phyloP scores from a whole-genome alignment of 2,329 filamentous ascomycete species.

The Fonsecaea erecta region DNA sequence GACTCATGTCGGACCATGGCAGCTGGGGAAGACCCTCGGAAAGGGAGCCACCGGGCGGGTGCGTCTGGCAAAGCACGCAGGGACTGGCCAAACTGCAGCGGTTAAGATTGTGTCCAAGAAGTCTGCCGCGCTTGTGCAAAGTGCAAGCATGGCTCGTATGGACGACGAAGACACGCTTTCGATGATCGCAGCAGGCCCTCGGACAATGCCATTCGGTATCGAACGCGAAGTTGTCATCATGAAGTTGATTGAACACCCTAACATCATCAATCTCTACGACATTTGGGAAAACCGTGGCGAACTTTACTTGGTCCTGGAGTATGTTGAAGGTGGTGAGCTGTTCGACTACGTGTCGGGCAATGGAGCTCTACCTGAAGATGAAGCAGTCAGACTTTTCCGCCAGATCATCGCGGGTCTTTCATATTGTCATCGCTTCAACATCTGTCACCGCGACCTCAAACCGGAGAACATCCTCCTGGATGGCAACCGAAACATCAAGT shows the following conservation, averaged over 20 bases:
- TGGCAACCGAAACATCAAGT: constrained; percentile 75
- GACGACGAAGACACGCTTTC: constrained; percentile 69
- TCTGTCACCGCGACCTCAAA: constrained; percentile 95
- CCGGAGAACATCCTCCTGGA: constrained; percentile 95
- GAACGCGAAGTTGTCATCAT: constrained; percentile 96
- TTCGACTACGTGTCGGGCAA: constrained; percentile 81
- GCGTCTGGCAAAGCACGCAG: constrained; percentile 77
- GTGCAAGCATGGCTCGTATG: constrained; percentile 81
- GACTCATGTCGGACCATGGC: constrained; percentile 91
- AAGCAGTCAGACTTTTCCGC: constrained; percentile 82
- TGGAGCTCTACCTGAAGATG: constrained; percentile 75
- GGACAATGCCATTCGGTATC: constrained; percentile 81
- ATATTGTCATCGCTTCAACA: constrained; percentile 92
- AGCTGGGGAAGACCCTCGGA: constrained; percentile 84
- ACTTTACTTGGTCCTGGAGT: constrained; percentile 96
- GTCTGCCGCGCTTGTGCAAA: constrained; percentile 77
- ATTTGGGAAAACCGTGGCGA: constrained; percentile 98
- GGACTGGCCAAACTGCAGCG: constrained; percentile 80
- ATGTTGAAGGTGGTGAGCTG: constrained; percentile 80
- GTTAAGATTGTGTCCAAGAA: constrained; percentile 94
- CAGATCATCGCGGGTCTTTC: constrained; percentile 91
- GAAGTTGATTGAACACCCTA: constrained; percentile 92
- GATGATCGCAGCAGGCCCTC: constrained; percentile 63
- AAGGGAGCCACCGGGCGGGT: constrained; percentile 89
- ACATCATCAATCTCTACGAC: constrained; percentile 92